A percentile compares a stretch with the other conserved stretches of the same genome.
Conservation (phyloP, 805 yeast genomes). For the Debaryomyces maramus region DNA sequence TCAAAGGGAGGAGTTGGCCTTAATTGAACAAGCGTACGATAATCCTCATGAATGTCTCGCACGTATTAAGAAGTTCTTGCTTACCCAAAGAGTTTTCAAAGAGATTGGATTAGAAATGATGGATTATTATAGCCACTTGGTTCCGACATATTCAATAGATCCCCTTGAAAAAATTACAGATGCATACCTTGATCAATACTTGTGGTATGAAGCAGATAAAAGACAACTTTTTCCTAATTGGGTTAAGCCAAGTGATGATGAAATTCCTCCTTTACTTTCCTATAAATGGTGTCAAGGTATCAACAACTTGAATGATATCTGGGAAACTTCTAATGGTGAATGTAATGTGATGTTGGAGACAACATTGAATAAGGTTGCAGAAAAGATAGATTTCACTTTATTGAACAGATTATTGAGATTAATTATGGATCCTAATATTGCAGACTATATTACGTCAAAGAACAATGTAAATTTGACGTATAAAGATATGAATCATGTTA, state of each 20-base stretch:
- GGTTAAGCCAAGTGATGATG: slow-evolving; percentile 94
- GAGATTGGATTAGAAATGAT: slow-evolving; percentile 86
- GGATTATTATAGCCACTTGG: slow-evolving; percentile 81
- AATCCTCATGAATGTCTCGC: slow-evolving; percentile 92
- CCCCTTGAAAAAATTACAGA: slow-evolving; percentile 95
- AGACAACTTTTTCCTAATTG: slow-evolving; percentile 89
- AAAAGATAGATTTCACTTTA: slow-evolving; percentile 85
- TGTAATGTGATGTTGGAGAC: slow-evolving; percentile 85
- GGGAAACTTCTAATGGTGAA: slow-evolving; percentile 77
- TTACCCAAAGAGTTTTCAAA: slow-evolving; percentile 90
- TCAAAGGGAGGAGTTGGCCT: slow-evolving; percentile 88
- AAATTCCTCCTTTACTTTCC: slow-evolving; percentile 86
- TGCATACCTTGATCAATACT: slow-evolving; percentile 90
- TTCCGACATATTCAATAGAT: slow-evolving; percentile 85
- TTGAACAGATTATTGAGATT: slow-evolving; percentile 78
- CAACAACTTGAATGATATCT: slow-evolving; percentile 72
- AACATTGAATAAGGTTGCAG: slow-evolving; percentile 65
- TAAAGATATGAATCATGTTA: slow-evolving; percentile 94
- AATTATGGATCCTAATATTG: slow-evolving; percentile 84
- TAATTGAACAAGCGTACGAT: slow-evolving; percentile 95
- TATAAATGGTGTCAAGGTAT: slow-evolving; percentile 95
- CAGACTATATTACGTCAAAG: slow-evolving; percentile 91
- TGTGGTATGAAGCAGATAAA: slow-evolving; percentile 94
- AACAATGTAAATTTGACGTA: slow-evolving; percentile 79
- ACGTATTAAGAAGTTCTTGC: slow-evolving; percentile 74